Percentiles rank a stretch among this genome's conserved stretches.
Evolutionary conservation across 441 rosid species (phyloP).

Genomic region (Flueggea neowawraea): DNA sequence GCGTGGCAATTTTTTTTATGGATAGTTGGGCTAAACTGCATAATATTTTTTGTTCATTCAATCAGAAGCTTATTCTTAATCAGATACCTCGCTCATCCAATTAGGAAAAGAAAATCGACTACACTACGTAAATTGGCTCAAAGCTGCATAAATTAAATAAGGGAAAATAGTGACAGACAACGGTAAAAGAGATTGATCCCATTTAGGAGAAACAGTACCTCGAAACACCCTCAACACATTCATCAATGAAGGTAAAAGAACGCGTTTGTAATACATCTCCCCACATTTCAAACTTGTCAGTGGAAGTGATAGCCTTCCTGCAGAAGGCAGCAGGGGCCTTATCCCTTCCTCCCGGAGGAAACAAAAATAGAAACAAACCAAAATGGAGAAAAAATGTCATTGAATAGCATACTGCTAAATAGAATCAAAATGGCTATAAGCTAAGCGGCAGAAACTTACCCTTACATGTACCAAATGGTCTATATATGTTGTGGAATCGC

Average conservation of each 20-base stretch:
- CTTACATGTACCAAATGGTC: conserved; percentile 98
- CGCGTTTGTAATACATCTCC: conserved; percentile 98
- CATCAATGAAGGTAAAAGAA: conserved; percentile 96
- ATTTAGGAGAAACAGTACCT: conserved; percentile 33
- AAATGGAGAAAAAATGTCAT: too few species aligned
- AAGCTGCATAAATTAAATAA: too few species aligned
- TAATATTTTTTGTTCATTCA: too few species aligned
- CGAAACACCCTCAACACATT: conserved; percentile 96
- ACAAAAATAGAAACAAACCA: too few species aligned
- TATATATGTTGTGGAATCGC: conserved; percentile 94
- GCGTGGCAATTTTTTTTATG: too few species aligned
- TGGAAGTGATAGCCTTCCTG: conserved; percentile 78
- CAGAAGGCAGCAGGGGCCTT: conserved; percentile 99
- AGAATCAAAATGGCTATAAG: not conserved
- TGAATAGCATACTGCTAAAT: not conserved
- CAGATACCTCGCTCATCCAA: too few species aligned
- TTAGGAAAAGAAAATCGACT: too few species aligned
- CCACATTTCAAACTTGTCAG: conserved; percentile 96
- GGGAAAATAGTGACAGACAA: too few species aligned
- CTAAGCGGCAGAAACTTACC: conserved; percentile 28
- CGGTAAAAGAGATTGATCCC: too few species aligned
- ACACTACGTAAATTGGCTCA: too few species aligned
- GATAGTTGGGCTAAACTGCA: too few species aligned
- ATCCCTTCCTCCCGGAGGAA: conserved; percentile 79
- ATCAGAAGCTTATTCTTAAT: too few species aligned